Evolutionary conservation across 75 land plant genomes (phyloP).

Genomic region (Sequoia sempervirens): DNA sequence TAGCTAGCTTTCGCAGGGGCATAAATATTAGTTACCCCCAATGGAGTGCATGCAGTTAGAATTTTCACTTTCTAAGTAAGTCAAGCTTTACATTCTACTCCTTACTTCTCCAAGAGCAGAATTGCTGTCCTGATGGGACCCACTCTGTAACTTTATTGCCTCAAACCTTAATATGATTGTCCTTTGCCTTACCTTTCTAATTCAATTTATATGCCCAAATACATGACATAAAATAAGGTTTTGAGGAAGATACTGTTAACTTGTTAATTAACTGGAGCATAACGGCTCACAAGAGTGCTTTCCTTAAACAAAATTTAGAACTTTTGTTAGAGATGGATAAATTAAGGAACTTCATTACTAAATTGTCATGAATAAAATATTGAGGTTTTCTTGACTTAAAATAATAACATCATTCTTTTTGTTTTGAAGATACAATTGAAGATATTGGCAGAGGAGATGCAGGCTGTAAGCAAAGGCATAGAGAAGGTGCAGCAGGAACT

Average conservation of each 20-base stretch:
- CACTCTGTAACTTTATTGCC: background rate
- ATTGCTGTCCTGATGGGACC: background rate
- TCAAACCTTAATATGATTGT: background rate
- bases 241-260: background rate
- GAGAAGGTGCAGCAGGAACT: slow-evolving; percentile 97
- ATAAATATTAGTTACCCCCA: too few species aligned
- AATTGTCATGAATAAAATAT: background rate
- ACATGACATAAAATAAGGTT: background rate
- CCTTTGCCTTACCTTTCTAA: background rate
- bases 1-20: too few species aligned
- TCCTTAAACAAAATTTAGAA: background rate
- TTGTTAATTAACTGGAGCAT: background rate
- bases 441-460: slow-evolving; percentile 96
- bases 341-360: background rate
- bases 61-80: background rate
- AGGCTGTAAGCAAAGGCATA: slow-evolving; percentile 91
- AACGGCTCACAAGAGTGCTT: background rate
- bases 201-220: background rate
- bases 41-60: too few species aligned
- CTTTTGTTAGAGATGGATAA: background rate
- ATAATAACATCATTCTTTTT: background rate
- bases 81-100: background rate
- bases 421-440: slow-evolving; percentile 85
- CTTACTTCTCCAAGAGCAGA: background rate
- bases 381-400: background rate